Percentiles rank a stretch among this genome's conserved stretches.
These are phyloP conservation scores for Eremochloa ophiuroides DNA, from an alignment of 176 grass and related monocot genomes.

Conservation along the genomic window DNA sequence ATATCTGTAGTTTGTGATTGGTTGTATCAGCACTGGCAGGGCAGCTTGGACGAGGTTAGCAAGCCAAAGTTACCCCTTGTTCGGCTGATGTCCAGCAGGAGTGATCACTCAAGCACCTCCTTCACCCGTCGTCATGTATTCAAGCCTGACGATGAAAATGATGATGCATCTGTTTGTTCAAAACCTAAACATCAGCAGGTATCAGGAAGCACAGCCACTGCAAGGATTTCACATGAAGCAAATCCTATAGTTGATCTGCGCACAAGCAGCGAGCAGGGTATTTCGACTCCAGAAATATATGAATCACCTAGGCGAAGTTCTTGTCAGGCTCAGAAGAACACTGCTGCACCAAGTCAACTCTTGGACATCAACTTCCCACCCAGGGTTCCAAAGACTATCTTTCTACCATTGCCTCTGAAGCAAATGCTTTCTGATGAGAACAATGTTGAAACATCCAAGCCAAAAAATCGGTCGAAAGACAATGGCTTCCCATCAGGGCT, in stretches of 20 bases:
- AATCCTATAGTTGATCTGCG: slow-evolving; percentile 63
- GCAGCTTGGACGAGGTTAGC: slow-evolving; percentile 82
- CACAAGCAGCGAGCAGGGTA: slow-evolving; percentile 54
- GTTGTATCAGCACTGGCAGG: slow-evolving; percentile 92
- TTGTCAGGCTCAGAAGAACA: slow-evolving; percentile 41
- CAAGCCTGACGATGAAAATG: slow-evolving; percentile 52
- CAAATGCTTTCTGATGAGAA: slow-evolving; percentile 87
- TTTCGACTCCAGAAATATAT: slow-evolving; percentile 62
- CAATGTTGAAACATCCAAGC: slow-evolving; percentile 33
- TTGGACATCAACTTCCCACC: slow-evolving; percentile 61
- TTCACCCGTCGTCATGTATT: slow-evolving; percentile 60
- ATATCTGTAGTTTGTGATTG: slow-evolving; percentile 85
- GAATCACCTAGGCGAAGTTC: slow-evolving; percentile 62
- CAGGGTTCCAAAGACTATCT: slow-evolving; percentile 67
- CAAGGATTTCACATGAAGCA: slow-evolving; percentile 52
- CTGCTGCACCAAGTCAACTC: slow-evolving; percentile 36
- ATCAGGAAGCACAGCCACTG: slow-evolving; percentile 59
- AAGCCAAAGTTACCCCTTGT: slow-evolving; percentile 77
- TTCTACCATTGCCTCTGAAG: slow-evolving; percentile 79
- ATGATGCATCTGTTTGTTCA: slow-evolving; percentile 43
- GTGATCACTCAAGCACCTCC: slow-evolving; percentile 62
- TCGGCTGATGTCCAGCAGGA: slow-evolving; percentile 56
- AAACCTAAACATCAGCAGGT: slow-evolving; percentile 58
- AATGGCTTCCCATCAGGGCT: slow-evolving; percentile 39
- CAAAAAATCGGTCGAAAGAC: slow-evolving; percentile 46